Percentiles rank a stretch among this genome's conserved stretches.
These are phyloP conservation scores for Candida neerlandica DNA, from an alignment of 1,139 yeast species.

Conservation along the genomic window DNA sequence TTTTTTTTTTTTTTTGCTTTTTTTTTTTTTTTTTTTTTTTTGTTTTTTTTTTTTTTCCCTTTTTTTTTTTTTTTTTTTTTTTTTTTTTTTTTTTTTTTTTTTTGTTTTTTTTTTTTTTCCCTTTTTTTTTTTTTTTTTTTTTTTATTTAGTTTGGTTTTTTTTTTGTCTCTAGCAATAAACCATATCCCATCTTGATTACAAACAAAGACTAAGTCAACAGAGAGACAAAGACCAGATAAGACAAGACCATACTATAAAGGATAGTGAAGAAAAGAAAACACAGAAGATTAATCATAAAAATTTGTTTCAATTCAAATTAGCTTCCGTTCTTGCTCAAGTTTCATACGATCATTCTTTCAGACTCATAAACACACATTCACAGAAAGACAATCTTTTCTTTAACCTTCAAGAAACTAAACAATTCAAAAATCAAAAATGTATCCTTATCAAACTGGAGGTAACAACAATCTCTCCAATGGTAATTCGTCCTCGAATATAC, in stretches of 20 bases:
- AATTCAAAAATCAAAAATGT: conserved; percentile 10
- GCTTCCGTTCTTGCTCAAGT: too few relatives aligned
- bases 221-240: too few relatives aligned
- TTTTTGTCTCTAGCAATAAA: background rate
- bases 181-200: background rate
- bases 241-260: background rate
- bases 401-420: background rate
- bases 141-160: background rate
- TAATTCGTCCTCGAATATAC: conserved; percentile 6
- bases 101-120: background rate
- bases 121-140: conserved; percentile 2
- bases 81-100: background rate
- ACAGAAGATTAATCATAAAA: too few relatives aligned
- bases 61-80: background rate
- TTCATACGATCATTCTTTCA: too few relatives aligned
- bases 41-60: conserved; percentile 2
- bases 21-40: conserved; percentile 6
- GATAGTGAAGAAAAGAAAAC: too few relatives aligned
- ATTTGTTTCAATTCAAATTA: too few relatives aligned
- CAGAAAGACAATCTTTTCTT: too few relatives aligned
- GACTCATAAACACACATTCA: too few relatives aligned
- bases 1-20: conserved; percentile 7
- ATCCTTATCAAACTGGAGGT: conserved; percentile 14
- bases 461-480: conserved; percentile 7
- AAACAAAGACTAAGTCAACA: background rate